Evolutionary conservation across 345 rosid genomes (phyloP), one percentile per base, ranked within the genome.

Genomic region (Eucalyptus sp.): DNA sequence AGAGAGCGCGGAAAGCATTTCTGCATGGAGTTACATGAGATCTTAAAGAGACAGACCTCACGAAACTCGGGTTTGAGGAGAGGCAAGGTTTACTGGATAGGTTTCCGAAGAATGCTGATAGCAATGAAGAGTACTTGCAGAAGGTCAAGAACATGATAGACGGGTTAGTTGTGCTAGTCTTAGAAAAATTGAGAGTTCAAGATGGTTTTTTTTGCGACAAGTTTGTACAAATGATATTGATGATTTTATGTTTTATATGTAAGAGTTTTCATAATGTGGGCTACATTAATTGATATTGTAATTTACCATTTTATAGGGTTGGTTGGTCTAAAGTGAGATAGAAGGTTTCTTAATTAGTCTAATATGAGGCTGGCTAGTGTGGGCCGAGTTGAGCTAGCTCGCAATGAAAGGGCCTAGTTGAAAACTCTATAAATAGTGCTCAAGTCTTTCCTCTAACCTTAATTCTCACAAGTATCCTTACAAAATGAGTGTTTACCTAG

Each of bases 371-470:
- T 17, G 2, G 2, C 4, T 52, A 52, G 9, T 51, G 3, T 51
- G 1, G 0, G 8, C 0, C 4, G 9, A 51, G 22, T 51, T 51
- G 1, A 51, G 22, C 2, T 51, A 3, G 0, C 8, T 0, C 1
- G 2, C 17, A 51, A 51, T 51, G 0, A 51, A 8, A 51, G 2
- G 0, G 4, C 1, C 0, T 51, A 0, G 2, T 51, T 3, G 8
- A 2, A 51, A 51, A 51, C 8, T 51, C 4, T 17, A 51, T 51
- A 51, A 17, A 51, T 51, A 51, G 0, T 51, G 0, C 2, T 51
- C 0, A 7, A 17, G 0, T 51, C 1, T 51, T 4, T 51, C 4
- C 2, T 7, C 2, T 51, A 51, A 51, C 4, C 1, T 0, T 51
- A 51, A 51, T 7, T 17, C 0, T 51, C 22, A 51, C 9, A 51